These are phyloP conservation scores for Chloris gayana DNA, from an alignment of 176 grass and related monocot species.

Conservation along the genomic window DNA sequence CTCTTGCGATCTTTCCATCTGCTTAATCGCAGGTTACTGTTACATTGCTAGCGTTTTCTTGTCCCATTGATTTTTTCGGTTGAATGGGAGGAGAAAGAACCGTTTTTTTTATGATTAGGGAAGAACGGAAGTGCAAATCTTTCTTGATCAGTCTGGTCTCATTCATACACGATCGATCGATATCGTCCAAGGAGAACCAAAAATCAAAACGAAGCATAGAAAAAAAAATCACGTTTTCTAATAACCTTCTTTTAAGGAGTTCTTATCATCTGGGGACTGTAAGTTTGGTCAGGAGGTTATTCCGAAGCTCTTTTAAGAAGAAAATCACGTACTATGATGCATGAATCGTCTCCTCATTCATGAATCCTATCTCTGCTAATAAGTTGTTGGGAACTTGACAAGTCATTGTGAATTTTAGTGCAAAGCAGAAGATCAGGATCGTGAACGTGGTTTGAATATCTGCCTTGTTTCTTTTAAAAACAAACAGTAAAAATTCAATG, in stretches of 20 bases:
- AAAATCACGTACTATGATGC: too few species aligned
- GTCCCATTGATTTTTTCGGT: not conserved
- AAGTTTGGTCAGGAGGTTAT: too few species aligned
- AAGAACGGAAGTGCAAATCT: not conserved
- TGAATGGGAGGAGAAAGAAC: constrained; percentile 2
- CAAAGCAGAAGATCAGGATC: not conserved
- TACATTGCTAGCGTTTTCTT: constrained; percentile 2
- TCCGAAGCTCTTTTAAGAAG: too few species aligned
- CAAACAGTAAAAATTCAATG: not conserved
- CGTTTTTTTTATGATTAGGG: not conserved
- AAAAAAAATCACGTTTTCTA: too few species aligned
- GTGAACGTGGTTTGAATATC: too few species aligned
- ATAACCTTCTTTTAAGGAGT: not conserved
- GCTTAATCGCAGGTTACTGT: not conserved
- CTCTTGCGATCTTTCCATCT: constrained; percentile 7
- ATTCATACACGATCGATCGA: too few species aligned
- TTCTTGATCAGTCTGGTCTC: not conserved
- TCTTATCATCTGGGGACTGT: too few species aligned
- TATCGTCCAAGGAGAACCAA: too few species aligned
- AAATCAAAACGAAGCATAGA: too few species aligned
- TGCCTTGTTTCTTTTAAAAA: too few species aligned
- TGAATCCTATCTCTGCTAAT: not conserved
- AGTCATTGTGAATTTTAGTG: not conserved
- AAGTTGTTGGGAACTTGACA: not conserved
- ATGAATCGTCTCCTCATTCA: not conserved